phyloP scores from a whole-genome alignment of 495 filamentous ascomycete species.

The Xylaria acuta region DNA sequence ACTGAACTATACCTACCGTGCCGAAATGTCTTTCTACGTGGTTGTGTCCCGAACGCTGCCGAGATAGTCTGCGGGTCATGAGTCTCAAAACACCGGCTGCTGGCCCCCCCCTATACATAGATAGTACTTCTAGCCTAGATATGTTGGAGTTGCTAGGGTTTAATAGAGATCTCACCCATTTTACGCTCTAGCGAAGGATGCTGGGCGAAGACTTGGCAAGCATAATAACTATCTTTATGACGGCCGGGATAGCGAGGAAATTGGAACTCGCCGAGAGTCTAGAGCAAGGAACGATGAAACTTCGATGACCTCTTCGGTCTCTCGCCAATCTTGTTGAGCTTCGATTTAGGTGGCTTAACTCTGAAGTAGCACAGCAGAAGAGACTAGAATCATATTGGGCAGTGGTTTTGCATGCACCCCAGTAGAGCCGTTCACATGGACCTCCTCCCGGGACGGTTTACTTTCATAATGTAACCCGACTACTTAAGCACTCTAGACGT shows the following conservation, averaged over 20 bases:
- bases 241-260: not conserved
- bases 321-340: not conserved
- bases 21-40: not conserved
- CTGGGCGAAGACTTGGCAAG: no score
- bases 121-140: not conserved
- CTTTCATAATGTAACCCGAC: not conserved
- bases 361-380: not conserved
- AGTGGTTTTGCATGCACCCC: not conserved
- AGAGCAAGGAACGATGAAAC: not conserved
- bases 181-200: no score
- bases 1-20: not conserved
- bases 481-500: not conserved
- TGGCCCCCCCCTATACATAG: not conserved
- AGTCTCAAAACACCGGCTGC: not conserved
- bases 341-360: not conserved
- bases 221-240: no score
- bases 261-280: not conserved
- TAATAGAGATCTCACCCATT: not conserved
- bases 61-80: not conserved
- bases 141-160: not conserved
- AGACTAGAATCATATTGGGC: not conserved
- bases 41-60: conserved; percentile 3
- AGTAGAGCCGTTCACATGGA: not conserved
- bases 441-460: not conserved
- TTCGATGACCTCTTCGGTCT: not conserved